Evolutionary conservation across 169 alveolate genomes (phyloP).

Genomic region (Plasmodium cynomolgi): DNA sequence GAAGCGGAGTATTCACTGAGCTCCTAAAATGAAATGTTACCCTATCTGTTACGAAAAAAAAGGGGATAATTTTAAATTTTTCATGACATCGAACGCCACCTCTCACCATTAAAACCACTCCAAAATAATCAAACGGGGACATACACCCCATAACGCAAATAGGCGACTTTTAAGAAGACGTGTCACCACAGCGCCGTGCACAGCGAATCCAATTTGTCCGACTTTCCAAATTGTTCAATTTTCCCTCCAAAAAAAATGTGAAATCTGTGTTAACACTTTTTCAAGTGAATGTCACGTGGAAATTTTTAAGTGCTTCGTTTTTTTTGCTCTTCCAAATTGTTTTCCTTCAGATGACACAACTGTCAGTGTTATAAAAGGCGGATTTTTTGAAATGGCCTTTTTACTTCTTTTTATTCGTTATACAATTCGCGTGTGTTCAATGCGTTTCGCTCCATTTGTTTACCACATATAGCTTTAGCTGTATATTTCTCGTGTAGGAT

Average conservation of each 20-base stretch:
- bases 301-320: not conserved
- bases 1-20: not conserved
- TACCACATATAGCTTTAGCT: not conserved
- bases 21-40: not conserved
- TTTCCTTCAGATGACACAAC: not conserved
- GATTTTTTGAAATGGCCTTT: not conserved
- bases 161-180: not conserved
- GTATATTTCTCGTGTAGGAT: not conserved
- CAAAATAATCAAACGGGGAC: not conserved
- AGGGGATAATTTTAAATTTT: not conserved
- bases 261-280: not conserved
- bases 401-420: not conserved
- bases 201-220: not conserved
- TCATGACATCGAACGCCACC: not conserved
- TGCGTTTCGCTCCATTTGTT: not conserved
- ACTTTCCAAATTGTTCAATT: not conserved
- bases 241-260: not conserved
- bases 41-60: not conserved
- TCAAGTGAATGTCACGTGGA: not conserved
- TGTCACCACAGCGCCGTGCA: not conserved
- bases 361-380: not conserved
- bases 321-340: not conserved
- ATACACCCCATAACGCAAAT: not conserved
- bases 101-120: not conserved
- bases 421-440: not conserved